These are phyloP conservation scores for Arachnomyces sp. DNA, from an alignment of 2,329 filamentous ascomycete genomes.

Conservation along the genomic window DNA sequence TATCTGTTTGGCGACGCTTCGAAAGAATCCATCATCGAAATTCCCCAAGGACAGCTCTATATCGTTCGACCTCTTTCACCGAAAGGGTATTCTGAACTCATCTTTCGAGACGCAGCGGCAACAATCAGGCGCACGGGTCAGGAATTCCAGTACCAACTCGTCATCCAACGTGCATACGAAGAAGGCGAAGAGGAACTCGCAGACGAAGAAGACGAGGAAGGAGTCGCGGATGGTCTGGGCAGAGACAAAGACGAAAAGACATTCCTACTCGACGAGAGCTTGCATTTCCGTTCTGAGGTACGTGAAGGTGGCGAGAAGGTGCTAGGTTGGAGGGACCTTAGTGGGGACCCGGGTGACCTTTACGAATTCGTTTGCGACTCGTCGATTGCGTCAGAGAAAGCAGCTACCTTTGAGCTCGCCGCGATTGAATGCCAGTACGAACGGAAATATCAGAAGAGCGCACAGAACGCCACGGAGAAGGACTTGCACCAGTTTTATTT, in stretches of 20 bases:
- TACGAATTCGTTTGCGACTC: conserved; percentile 95
- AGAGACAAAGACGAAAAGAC: conserved; percentile 93
- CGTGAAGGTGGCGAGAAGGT: conserved; percentile 75
- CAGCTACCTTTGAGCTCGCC: conserved; percentile 71
- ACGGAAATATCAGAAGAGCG: conserved; percentile 76
- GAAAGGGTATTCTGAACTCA: conserved; percentile 96
- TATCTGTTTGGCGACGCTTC: conserved; percentile 81
- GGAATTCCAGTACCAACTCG: conserved; percentile 95
- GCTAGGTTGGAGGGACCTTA: conserved; percentile 89
- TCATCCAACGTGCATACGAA: conserved; percentile 92
- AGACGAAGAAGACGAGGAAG: conserved; percentile 82
- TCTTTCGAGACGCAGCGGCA: conserved; percentile 94
- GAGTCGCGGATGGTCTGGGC: conserved; percentile 63
- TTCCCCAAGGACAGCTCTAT: conserved; percentile 93
- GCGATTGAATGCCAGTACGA: conserved; percentile 96
- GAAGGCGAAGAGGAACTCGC: conserved; percentile 92
- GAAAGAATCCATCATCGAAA: conserved; percentile 89
- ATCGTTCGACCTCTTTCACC: conserved; percentile 90
- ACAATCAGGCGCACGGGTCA: conserved; percentile 88
- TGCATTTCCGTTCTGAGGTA: conserved; percentile 79
- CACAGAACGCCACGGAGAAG: conserved; percentile 70
- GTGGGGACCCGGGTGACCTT: conserved; percentile 87
- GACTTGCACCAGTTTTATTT: conserved; percentile 83
- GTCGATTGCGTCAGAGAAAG: conserved; percentile 60
- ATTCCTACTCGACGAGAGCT: conserved; percentile 84